Evolutionary conservation across 2,329 filamentous ascomycete species (phyloP).

Genomic region (Clonostachys rhizophaga): DNA sequence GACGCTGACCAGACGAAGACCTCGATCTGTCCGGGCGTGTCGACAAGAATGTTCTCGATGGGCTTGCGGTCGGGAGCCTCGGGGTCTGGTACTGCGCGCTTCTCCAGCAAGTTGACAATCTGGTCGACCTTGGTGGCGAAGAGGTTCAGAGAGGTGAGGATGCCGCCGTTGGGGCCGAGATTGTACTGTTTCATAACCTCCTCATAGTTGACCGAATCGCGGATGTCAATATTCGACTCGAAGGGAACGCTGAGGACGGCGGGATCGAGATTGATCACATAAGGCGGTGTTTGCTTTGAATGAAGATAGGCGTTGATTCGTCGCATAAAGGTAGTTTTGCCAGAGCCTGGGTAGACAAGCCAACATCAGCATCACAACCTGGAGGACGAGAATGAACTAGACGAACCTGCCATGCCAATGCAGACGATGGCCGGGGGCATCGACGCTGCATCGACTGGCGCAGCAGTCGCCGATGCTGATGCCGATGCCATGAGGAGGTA

Average conservation of each 20-base stretch:
- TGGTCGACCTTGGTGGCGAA: constrained; percentile 99
- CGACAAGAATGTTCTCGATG: constrained; percentile 82
- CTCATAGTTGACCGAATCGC: constrained; percentile 98
- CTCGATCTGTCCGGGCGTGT: constrained; percentile 97
- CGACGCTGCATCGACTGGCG: constrained; percentile 17
- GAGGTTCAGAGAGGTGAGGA: constrained; percentile 90
- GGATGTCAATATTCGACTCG: constrained; percentile 97
- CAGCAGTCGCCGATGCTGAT: background rate
- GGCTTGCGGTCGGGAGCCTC: constrained; percentile 55
- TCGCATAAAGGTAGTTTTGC: constrained; percentile 99
- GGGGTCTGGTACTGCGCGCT: constrained; percentile 66
- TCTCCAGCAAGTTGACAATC: constrained; percentile 84
- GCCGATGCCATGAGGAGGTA: background rate
- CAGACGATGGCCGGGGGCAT: constrained; percentile 79
- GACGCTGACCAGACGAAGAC: constrained; percentile 98
- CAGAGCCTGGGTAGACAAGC: constrained; percentile 57
- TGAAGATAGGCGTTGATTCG: constrained; percentile 93
- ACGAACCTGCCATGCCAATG: constrained; percentile 87
- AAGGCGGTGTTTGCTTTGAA: constrained; percentile 73
- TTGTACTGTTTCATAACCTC: constrained; percentile 99
- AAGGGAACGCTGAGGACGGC: constrained; percentile 92
- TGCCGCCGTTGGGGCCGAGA: constrained; percentile 93
- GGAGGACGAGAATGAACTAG: background rate
- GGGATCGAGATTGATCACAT: constrained; percentile 95
- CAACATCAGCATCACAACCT: background rate